Evolutionary conservation across 306 rosid genomes (phyloP).

Genomic region (Vigna reflexopilosa): DNA sequence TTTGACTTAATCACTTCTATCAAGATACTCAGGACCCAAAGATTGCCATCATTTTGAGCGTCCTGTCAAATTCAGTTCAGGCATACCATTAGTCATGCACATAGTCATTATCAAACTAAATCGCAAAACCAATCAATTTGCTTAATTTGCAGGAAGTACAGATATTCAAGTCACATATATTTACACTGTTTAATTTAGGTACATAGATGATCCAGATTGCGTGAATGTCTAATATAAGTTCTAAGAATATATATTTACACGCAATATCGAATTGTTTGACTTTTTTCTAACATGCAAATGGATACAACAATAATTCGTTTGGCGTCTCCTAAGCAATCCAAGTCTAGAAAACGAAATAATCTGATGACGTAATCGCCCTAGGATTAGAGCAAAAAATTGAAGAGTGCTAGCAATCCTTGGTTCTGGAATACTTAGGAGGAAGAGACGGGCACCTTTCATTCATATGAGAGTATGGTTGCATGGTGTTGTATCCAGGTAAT

Average conservation of each 20-base stretch:
- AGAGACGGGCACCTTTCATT: constrained; percentile 95
- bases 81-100: too few species aligned
- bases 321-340: constrained; percentile 35
- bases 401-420: constrained; percentile 62
- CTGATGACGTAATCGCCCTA: constrained; percentile 35
- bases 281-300: background rate
- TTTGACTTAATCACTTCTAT: too few species aligned
- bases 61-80: too few species aligned
- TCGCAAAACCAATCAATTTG: too few species aligned
- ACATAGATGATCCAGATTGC: constrained; percentile 35
- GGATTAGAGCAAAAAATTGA: constrained; percentile 28
- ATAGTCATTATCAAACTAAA: too few species aligned
- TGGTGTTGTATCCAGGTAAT: constrained; percentile 79
- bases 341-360: constrained; percentile 16
- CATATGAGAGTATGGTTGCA: constrained; percentile 85
- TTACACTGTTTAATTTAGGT: constrained; percentile 41
- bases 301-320: constrained; percentile 35
- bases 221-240: constrained; percentile 19
- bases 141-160: constrained; percentile 7
- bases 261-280: background rate
- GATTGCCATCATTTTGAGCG: too few species aligned
- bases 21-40: too few species aligned
- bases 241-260: constrained; percentile 23
- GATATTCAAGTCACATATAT: constrained; percentile 28
- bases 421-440: constrained; percentile 79